A percentile compares a stretch with the other conserved stretches of the same genome.
phyloP scores from a whole-genome alignment of 257 asterid species.

The Nicotiana paniculata region DNA sequence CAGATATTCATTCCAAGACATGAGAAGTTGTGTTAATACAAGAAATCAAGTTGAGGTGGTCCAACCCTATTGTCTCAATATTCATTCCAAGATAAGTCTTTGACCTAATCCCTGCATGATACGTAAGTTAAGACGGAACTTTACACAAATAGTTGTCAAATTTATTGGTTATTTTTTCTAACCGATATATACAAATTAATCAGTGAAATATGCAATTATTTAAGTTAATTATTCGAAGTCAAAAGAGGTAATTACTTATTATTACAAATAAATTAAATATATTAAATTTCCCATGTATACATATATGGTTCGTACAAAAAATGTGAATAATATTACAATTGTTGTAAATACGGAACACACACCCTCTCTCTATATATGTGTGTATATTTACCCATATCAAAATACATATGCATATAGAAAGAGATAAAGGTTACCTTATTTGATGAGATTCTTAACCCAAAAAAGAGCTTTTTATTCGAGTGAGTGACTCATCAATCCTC shows the following conservation, averaged over 20 bases:
- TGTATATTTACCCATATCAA: too few relatives aligned
- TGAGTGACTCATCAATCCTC: background rate
- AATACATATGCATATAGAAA: too few relatives aligned
- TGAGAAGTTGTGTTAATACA: too few relatives aligned
- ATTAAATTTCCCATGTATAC: background rate
- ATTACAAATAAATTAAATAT: background rate
- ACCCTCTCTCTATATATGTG: too few relatives aligned
- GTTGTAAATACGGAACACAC: background rate
- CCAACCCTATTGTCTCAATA: background rate
- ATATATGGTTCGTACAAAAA: background rate
- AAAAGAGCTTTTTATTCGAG: background rate
- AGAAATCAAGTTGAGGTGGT: background rate
- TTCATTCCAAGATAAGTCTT: background rate
- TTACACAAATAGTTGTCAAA: too few relatives aligned
- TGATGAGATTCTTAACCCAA: background rate
- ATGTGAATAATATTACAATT: background rate
- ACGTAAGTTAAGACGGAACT: background rate
- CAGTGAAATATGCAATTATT: too few relatives aligned
- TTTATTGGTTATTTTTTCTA: too few relatives aligned
- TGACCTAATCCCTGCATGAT: background rate
- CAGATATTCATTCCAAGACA: background rate
- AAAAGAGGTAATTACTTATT: background rate
- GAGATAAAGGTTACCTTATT: background rate
- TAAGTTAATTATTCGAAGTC: background rate
- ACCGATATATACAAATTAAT: too few relatives aligned